Conservation (phyloP, 305 asterid species). For the Fraxinus xanthoxyloides region DNA sequence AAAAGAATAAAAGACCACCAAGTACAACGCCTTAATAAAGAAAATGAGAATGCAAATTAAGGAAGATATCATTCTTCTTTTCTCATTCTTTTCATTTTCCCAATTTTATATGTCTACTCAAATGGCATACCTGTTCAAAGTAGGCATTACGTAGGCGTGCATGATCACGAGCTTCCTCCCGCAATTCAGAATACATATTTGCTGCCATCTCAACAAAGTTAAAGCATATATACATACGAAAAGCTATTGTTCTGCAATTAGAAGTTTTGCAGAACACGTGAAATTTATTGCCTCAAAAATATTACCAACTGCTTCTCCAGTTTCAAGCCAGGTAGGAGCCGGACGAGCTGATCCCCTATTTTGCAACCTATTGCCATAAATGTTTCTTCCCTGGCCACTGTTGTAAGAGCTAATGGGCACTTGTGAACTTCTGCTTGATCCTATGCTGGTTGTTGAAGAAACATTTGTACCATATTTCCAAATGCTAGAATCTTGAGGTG, state of each 20-base stretch:
- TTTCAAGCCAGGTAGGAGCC: slow-evolving; percentile 65
- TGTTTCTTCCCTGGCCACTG: slow-evolving; percentile 51
- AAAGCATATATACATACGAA: slow-evolving; percentile 36
- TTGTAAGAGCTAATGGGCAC: slow-evolving; percentile 48
- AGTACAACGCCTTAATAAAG: neutral
- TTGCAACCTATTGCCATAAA: slow-evolving; percentile 51
- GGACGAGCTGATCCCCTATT: slow-evolving; percentile 47
- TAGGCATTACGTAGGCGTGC: slow-evolving; percentile 77
- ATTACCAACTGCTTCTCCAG: slow-evolving; percentile 75
- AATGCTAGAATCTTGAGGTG: slow-evolving; percentile 69
- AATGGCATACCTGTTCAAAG: slow-evolving; percentile 75
- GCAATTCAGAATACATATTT: slow-evolving; percentile 70
- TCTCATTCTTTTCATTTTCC: neutral
- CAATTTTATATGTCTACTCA: neutral
- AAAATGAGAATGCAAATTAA: neutral
- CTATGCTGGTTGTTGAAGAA: slow-evolving; percentile 50
- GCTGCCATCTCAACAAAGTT: slow-evolving; percentile 72
- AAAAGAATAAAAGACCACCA: neutral
- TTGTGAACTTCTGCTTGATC: slow-evolving; percentile 81
- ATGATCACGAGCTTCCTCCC: slow-evolving; percentile 93
- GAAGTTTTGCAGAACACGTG: slow-evolving; percentile 20
- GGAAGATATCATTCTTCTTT: neutral
- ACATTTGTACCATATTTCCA: slow-evolving; percentile 67
- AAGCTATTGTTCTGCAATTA: slow-evolving; percentile 21
- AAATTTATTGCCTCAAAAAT: slow-evolving; percentile 24